Conservation (phyloP, 257 asterid genomes). For the Striga asiatica region DNA sequence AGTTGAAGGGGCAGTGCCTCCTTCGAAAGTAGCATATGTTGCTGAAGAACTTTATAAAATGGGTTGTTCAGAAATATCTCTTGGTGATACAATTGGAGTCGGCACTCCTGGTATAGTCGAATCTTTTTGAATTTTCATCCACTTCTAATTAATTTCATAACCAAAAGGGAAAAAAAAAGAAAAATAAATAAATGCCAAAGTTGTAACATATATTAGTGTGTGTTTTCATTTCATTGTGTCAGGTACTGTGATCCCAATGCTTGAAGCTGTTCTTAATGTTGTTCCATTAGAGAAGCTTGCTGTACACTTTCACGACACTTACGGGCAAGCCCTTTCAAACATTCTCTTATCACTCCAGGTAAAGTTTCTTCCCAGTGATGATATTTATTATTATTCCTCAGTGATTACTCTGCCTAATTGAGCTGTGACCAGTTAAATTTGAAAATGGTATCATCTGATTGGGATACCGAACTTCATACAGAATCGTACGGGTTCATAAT, state of each 20-base stretch:
- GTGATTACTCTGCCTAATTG: no score
- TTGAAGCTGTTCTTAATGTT: slow-evolving; percentile 68
- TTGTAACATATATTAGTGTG: no score
- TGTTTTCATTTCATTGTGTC: slow-evolving; percentile 10
- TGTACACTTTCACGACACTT: slow-evolving; percentile 96
- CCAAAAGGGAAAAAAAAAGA: no score
- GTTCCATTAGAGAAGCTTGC: slow-evolving; percentile 86
- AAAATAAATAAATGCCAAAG: no score
- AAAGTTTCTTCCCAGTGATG: slow-evolving; percentile 23
- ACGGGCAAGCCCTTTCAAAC: slow-evolving; percentile 91
- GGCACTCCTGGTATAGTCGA: slow-evolving; percentile 84
- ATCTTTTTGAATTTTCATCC: not conserved
- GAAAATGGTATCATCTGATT: no score
- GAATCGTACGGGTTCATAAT: no score
- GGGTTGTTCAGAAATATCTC: slow-evolving; percentile 94
- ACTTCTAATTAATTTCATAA: no score
- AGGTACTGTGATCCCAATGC: slow-evolving; percentile 90
- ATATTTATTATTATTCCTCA: no score
- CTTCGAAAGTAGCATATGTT: slow-evolving; percentile 73
- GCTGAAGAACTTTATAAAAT: slow-evolving; percentile 68
- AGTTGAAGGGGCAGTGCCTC: slow-evolving; percentile 78
- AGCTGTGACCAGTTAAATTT: no score
- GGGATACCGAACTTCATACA: no score
- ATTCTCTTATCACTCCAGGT: slow-evolving; percentile 84
- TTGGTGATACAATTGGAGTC: slow-evolving; percentile 91